A percentile compares a stretch with the other conserved stretches of the same genome.
Evolutionary conservation across 177 flowering plant species (phyloP).

Genomic region (Vitis hybrid): DNA sequence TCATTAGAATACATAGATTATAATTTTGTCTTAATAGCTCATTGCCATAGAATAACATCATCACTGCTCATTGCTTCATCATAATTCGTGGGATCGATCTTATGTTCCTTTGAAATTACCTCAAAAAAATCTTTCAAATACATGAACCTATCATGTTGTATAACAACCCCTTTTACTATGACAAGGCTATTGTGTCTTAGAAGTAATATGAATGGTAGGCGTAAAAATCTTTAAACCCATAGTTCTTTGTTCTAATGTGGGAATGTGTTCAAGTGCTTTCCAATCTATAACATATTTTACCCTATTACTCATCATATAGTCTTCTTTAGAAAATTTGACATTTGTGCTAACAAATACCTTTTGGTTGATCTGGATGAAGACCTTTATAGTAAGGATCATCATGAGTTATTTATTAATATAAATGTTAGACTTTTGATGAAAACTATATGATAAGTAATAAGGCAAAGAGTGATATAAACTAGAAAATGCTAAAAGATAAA

Average conservation of each 20-base stretch:
- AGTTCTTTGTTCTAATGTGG: background rate
- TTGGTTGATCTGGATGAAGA: no score
- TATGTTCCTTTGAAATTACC: background rate
- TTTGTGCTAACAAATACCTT: no score
- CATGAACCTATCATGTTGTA: background rate
- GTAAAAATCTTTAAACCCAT: background rate
- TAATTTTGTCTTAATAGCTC: background rate
- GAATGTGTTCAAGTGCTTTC: background rate
- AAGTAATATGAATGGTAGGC: background rate
- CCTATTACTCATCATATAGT: no score
- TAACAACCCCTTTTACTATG: background rate
- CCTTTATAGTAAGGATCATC: no score
- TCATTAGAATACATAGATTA: background rate
- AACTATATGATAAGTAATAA: no score
- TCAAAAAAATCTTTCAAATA: background rate
- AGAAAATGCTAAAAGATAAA: no score
- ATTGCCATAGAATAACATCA: background rate
- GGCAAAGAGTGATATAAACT: no score
- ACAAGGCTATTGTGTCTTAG: background rate
- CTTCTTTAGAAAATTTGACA: no score
- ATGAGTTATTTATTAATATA: no score
- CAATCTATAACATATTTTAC: no score
- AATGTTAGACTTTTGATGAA: no score
- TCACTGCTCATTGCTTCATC: background rate
- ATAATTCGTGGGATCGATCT: background rate